These are phyloP conservation scores for Colletotrichum sp. DNA, from an alignment of 2,329 filamentous ascomycete genomes.

Conservation along the genomic window DNA sequence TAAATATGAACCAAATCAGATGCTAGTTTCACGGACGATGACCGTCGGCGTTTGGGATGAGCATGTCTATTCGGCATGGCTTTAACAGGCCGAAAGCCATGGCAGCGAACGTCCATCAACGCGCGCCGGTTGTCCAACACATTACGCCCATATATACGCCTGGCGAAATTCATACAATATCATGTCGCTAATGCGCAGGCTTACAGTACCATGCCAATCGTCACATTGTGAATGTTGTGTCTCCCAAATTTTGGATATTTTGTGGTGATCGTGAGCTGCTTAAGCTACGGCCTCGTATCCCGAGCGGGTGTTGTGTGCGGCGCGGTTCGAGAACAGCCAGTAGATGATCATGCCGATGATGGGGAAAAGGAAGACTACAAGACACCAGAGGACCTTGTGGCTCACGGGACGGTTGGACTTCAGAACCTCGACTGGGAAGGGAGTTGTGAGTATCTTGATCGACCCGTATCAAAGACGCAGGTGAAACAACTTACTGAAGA, in stretches of 20 bases:
- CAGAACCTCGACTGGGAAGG: constrained; percentile 62
- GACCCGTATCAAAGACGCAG: background rate
- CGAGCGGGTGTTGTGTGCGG: constrained; percentile 54
- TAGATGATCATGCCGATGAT: constrained; percentile 67
- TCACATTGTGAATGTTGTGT: background rate
- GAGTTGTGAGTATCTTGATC: background rate
- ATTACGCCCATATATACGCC: background rate
- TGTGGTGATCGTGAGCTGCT: background rate
- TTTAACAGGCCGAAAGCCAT: background rate
- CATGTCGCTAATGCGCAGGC: background rate
- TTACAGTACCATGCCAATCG: background rate
- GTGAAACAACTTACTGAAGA: constrained; percentile 56
- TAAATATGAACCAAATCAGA: too few species aligned
- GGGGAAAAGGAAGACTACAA: constrained; percentile 70
- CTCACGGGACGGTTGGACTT: constrained; percentile 64
- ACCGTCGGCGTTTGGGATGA: background rate
- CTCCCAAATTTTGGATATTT: background rate
- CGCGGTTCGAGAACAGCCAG: constrained; percentile 68
- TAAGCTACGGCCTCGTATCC: constrained; percentile 59
- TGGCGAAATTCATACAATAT: background rate
- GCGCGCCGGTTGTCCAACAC: background rate
- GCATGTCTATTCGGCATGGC: background rate
- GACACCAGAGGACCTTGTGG: constrained; percentile 66
- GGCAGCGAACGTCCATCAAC: background rate
- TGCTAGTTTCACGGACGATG: background rate